Evolutionary conservation across 1,284 basidiomycete genomes (phyloP), one percentile per base, ranked within the genome.

Genomic region (Sporisorium graminicola): DNA sequence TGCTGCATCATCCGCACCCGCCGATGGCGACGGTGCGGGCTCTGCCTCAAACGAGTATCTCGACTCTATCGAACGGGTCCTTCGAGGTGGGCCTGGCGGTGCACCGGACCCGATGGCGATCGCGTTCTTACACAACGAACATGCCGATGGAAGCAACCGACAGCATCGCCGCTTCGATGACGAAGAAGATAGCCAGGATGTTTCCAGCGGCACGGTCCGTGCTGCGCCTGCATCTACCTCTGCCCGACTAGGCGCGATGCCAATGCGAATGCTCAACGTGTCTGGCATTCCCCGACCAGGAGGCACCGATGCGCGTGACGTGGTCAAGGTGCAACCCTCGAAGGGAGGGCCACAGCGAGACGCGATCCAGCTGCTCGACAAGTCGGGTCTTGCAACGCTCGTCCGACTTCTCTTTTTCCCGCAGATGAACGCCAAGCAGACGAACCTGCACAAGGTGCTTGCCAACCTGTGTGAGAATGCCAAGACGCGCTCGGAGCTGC

Each of bases 321-420:
- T 33, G 22, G 56, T 33, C 33, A 29, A 31, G 6, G 44, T 35
- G 13, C 62, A 63, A 33, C 16, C 52, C 9, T 24, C 58, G n/a
- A 69, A 54, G 50, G 66, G 65, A 35, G 47, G 57, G 5, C 58
- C 49, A 2, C 60, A 68, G 24, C 73, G 84, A 18, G 96, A 99
- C 79, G 93, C 95, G 2, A 94, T 98, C 29, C 94, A 95, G 82
- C 90, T 99, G 3, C 89, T 99, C 40, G 97, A 99, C 86, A 96
- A 94, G 83, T 87, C 90, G 20, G 94, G 95, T 7, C 90, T 99
- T 53, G 93, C 95, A 1, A 91, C 93, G 24, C 90, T 99, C 8
- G 91, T 98, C 35, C 92, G 96, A 35, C 89, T 99, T 9, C 90
- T 99, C 22, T 99, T 98, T 89, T 98, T 95, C 89, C 97, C 96